phyloP scores from a whole-genome alignment of 2,329 filamentous ascomycete species.

The Phaeosphaeriaceae sp. region DNA sequence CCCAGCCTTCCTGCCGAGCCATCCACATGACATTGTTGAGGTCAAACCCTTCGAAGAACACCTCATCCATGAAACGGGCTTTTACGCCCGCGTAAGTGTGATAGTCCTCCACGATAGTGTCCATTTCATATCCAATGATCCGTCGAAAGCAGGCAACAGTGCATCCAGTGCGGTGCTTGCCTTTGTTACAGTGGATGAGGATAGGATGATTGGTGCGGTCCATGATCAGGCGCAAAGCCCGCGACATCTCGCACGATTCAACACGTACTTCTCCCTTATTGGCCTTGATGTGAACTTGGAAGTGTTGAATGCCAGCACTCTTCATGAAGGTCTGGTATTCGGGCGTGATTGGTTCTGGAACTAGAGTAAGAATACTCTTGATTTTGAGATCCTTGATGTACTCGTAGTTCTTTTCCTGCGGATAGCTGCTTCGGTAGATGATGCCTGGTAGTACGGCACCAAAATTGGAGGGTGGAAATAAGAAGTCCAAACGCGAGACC shows the following conservation, averaged over 20 bases:
- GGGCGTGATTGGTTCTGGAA: constrained; percentile 56
- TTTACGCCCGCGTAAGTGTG: constrained; percentile 63
- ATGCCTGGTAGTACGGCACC: constrained; percentile 72
- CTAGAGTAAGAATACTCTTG: constrained; percentile 76
- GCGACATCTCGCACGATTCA: constrained; percentile 62
- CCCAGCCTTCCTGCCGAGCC: constrained; percentile 43
- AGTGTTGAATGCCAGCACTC: constrained; percentile 71
- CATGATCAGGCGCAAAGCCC: constrained; percentile 74
- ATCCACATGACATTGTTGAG: constrained; percentile 50
- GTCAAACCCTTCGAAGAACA: constrained; percentile 55
- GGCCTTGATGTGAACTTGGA: constrained; percentile 79
- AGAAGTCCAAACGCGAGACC: constrained; percentile 44
- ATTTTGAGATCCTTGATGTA: constrained; percentile 73
- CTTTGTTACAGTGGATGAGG: constrained; percentile 91
- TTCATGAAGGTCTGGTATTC: constrained; percentile 66
- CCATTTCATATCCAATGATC: constrained; percentile 67
- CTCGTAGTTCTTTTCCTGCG: constrained; percentile 70
- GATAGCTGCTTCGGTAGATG: constrained; percentile 84
- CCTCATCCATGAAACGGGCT: constrained; percentile 55
- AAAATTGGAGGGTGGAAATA: constrained; percentile 72
- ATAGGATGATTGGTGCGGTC: constrained; percentile 78
- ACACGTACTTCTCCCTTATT: constrained; percentile 73
- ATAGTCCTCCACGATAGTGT: constrained; percentile 75
- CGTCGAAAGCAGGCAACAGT: constrained; percentile 82
- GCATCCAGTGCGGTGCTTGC: constrained; percentile 90